Base-by-base conservation (phyloP, 2,329 filamentous ascomycete genomes). In the Pestalotiopsis sp. region DNA sequence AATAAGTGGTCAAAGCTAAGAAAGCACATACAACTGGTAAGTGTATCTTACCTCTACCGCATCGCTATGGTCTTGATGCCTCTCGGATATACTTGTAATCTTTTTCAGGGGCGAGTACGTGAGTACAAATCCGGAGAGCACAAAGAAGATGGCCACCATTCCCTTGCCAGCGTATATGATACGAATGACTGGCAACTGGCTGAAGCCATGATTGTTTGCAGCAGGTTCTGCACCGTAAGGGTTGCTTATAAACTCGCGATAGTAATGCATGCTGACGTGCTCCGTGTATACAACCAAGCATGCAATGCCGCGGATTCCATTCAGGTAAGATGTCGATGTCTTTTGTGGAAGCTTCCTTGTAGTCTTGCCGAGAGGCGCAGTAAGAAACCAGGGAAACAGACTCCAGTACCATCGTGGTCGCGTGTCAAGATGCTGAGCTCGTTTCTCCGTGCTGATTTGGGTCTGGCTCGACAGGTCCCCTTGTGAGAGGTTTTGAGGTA, bases 81-180 rank as follows among this genome's bases (percentile, higher is more conserved):
- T 13, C 20, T 36, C 27, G 7, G 49, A 36, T 17, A 58, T 17
- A 3, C 23, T 36, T 6, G 41, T 45, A 9, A 58, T 58, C 11
- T 66, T 49, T 11, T 57, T 45, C 41, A 66, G 14, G 6, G 63
- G 63, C 25, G 63, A 66, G 45, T 66, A 66, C 5, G 65, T 20
- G 3, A 66, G 57, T 9, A 61, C 65, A 36, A 60, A 66, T 2
- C 65, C 65, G 2, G 65, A 66, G 12, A 66, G 65, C 14, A 66
- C 65, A n/a, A 66, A 66, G 20, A 66, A 66, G n/a, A 66, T 31
- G 17, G 17, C n/a, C 23, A 66, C 65, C 65, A 66, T 66, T 20
- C 27, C 65, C 4, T 49, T 60, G 27, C 65, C 65, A n/a, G 65
- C 31, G 13, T 45, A 52, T 17, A 66, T 27, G 14, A 66, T 23